Conservation (phyloP, 2,329 filamentous ascomycete species). For the Penicillium verrucosum region DNA sequence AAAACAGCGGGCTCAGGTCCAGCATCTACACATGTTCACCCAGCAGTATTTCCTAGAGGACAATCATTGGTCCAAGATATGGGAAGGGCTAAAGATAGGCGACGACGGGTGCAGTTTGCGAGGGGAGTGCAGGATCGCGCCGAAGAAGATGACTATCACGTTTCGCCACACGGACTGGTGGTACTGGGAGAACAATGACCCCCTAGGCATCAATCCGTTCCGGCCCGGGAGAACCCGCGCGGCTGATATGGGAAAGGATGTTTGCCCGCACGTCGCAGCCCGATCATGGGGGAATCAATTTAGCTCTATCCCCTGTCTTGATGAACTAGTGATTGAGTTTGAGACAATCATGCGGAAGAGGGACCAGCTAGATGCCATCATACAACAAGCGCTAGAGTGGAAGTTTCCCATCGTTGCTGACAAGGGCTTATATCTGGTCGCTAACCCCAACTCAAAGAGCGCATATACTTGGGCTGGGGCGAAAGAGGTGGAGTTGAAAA, state of each 20-base stretch:
- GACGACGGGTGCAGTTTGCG: background rate
- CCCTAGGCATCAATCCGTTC: conserved; percentile 28
- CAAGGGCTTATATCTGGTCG: background rate
- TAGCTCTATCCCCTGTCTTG: conserved; percentile 12
- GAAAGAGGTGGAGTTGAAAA: background rate
- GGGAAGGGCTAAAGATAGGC: background rate
- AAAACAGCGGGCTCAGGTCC: conserved; percentile 20
- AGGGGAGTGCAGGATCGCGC: conserved; percentile 16
- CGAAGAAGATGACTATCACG: conserved; percentile 23
- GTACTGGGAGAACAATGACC: conserved; percentile 26
- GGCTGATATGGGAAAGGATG: background rate
- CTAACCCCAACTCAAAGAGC: background rate
- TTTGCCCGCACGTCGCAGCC: too few relatives aligned
- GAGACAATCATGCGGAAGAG: conserved; percentile 26
- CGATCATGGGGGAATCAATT: conserved; percentile 6
- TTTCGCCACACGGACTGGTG: conserved; percentile 32
- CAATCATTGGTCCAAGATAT: background rate
- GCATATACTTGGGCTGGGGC: conserved; percentile 1
- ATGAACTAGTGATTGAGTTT: conserved; percentile 28
- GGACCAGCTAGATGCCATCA: conserved; percentile 23
- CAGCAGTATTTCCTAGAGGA: conserved; percentile 26
- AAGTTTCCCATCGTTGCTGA: conserved; percentile 5
- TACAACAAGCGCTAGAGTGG: conserved; percentile 24
- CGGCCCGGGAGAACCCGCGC: conserved; percentile 8
- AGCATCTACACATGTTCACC: conserved; percentile 25